Evolutionary conservation across 108 stramenopile species (phyloP), one percentile per base, ranked within the genome.

Genomic region (Fragilariopsis cylindrus): DNA sequence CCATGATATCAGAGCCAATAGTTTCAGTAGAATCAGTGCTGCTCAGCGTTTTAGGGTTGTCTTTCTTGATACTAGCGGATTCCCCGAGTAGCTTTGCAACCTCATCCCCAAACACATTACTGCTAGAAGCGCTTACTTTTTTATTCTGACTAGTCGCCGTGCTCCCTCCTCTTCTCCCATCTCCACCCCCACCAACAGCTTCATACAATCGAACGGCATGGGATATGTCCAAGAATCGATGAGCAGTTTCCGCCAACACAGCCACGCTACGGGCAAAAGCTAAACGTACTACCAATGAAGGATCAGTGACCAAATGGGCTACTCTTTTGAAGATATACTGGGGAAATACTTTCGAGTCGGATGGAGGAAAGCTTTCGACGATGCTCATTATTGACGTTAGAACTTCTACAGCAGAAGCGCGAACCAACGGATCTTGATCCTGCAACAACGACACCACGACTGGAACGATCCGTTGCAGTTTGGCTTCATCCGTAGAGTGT

Each of bases 241-340:
- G 77, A 7, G 94, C 76, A 8, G 95, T 89, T 71, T 95, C 96
- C 12, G 97, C 97, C 48, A 98, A 75, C 41, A 76, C 45, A 6
- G 92, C 90, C 7, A 98, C 85, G 71, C 85, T 87, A 75, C 90
- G 72, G 4, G 96, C 94, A 74, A 97, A 96, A 3, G 94, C 90
- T 15, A 96, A 77, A 47, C 96, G 78, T 13, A 97, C 97, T 49
- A 91, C 84, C 15, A 94, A 71, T 18, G 74, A 74, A 57, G 89
- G 76, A 84, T 99, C 98, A 16, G 85, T 91, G 47, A 87, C 88
- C 18, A 99, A 71, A 60, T 91, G 91, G 30, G 90, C 78, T 3
- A 99, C 90, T 21, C 93, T 82, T 57, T 97, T 98, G 81, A 98
- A 97, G 19, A 99, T 84, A 74, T 98, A 99, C 69, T 92, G 86